These are phyloP conservation scores for Suillus weaverae DNA, from an alignment of 768 basidiomycete species.

Conservation along the genomic window DNA sequence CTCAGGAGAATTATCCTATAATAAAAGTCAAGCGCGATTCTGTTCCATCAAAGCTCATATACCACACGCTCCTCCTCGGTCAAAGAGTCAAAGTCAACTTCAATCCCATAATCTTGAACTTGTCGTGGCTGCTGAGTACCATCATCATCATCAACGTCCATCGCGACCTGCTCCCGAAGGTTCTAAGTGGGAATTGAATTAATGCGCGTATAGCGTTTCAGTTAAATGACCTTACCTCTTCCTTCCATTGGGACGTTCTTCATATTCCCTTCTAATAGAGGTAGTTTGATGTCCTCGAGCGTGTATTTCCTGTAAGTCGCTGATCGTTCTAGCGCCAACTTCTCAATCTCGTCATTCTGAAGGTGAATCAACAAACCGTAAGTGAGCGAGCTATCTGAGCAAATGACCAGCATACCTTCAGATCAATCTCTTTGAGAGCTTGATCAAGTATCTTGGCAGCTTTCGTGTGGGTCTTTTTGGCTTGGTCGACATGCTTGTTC, in stretches of 20 bases:
- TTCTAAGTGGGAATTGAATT: slow-evolving; percentile 46
- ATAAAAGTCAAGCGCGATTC: not conserved
- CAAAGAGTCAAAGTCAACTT: slow-evolving; percentile 78
- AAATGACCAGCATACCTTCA: slow-evolving; percentile 51
- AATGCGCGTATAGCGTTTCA: slow-evolving; percentile 1
- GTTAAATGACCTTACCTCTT: slow-evolving; percentile 52
- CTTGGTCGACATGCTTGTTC: slow-evolving; percentile 71
- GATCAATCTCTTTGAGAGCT: slow-evolving; percentile 85
- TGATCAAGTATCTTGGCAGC: slow-evolving; percentile 80
- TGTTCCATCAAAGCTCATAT: slow-evolving; percentile 16
- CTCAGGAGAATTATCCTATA: slow-evolving; percentile 61
- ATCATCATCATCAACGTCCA: slow-evolving; percentile 90
- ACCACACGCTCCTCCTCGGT: slow-evolving; percentile 76
- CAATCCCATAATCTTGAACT: slow-evolving; percentile 84
- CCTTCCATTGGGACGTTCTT: slow-evolving; percentile 93
- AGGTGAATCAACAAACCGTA: not conserved
- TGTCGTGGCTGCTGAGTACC: slow-evolving; percentile 70
- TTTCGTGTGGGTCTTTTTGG: slow-evolving; percentile 67
- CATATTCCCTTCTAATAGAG: slow-evolving; percentile 72
- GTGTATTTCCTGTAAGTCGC: slow-evolving; percentile 88
- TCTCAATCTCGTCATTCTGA: slow-evolving; percentile 90
- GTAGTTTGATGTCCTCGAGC: slow-evolving; percentile 87
- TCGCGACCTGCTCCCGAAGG: slow-evolving; percentile 80
- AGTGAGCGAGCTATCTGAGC: not conserved
- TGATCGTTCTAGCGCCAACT: slow-evolving; percentile 80